Conservation (phyloP, 1,284 basidiomycete genomes). For the Fomitiporia mediterranea region DNA sequence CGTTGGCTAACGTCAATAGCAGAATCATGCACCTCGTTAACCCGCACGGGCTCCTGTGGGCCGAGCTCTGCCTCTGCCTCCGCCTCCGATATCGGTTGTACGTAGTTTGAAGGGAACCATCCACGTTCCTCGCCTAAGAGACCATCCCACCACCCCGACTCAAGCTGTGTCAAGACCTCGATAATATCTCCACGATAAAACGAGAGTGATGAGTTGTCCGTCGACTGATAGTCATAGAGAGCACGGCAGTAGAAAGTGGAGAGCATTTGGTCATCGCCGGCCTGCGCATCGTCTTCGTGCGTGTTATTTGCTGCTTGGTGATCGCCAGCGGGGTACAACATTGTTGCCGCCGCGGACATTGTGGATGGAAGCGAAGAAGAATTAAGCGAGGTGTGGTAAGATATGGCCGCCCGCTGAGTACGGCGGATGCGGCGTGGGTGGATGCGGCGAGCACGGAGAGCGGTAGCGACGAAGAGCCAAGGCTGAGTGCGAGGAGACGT, state of each 20-base stretch:
- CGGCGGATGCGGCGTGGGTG: background rate
- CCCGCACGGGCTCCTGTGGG: constrained; percentile 34
- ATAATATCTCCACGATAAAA: constrained; percentile 88
- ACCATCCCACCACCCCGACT: constrained; percentile 99
- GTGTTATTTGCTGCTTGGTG: constrained; percentile 24
- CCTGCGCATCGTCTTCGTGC: constrained; percentile 20
- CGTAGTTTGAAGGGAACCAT: constrained; percentile 99
- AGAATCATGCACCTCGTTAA: constrained; percentile 26
- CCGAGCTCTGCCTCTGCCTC: constrained; percentile 68
- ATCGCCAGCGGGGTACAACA: constrained; percentile 23
- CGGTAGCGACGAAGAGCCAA: background rate
- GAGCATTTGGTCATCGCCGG: constrained; percentile 53
- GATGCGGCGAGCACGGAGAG: background rate
- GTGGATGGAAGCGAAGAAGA: background rate
- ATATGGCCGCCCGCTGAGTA: background rate
- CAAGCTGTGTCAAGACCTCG: constrained; percentile 88
- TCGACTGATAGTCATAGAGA: constrained; percentile 88
- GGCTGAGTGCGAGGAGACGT: background rate
- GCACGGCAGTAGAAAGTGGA: constrained; percentile 85
- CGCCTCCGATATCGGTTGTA: constrained; percentile 72
- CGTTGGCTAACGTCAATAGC: constrained; percentile 48
- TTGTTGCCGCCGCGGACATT: constrained; percentile 26
- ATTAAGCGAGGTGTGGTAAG: background rate
- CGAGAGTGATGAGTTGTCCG: constrained; percentile 83
- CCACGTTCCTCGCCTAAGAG: constrained; percentile 84